These are phyloP conservation scores for Jackrogersella multiformis DNA, from an alignment of 495 filamentous ascomycete genomes.

Conservation along the genomic window DNA sequence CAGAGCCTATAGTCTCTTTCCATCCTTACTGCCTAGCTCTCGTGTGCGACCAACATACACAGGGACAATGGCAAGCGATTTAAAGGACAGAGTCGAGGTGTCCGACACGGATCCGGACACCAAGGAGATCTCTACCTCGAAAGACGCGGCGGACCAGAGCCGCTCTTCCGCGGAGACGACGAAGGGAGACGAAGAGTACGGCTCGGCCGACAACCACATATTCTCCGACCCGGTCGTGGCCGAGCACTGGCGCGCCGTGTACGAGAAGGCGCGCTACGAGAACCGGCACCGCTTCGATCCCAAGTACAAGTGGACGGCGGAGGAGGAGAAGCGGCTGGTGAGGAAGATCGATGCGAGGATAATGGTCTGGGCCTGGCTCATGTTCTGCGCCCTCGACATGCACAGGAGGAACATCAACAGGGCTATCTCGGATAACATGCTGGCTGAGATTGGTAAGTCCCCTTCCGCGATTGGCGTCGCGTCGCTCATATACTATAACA, in stretches of 20 bases:
- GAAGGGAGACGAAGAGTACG: constrained; percentile 42
- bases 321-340: constrained; percentile 60
- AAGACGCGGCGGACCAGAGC: constrained; percentile 3
- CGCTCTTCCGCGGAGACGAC: background rate
- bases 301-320: constrained; percentile 55
- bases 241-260: constrained; percentile 56
- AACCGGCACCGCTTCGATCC: constrained; percentile 68
- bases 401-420: constrained; percentile 57
- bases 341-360: constrained; percentile 54
- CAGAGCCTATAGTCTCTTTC: too few relatives aligned
- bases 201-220: constrained; percentile 47
- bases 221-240: constrained; percentile 59
- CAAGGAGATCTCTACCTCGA: constrained; percentile 2
- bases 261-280: constrained; percentile 62
- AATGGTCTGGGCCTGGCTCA: constrained; percentile 54
- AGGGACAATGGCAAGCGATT: constrained; percentile 15
- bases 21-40: background rate
- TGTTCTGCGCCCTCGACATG: constrained; percentile 59
- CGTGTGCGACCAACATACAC: background rate
- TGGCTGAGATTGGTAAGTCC: constrained; percentile 45
- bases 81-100: constrained; percentile 7
- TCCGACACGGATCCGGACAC: constrained; percentile 20
- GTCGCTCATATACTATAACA: background rate
- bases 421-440: constrained; percentile 57
- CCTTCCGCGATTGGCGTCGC: background rate